Evolutionary conservation across 2,329 filamentous ascomycete genomes (phyloP), one percentile per base, ranked within the genome.

Genomic region (Aspergillus novofumigatus): DNA sequence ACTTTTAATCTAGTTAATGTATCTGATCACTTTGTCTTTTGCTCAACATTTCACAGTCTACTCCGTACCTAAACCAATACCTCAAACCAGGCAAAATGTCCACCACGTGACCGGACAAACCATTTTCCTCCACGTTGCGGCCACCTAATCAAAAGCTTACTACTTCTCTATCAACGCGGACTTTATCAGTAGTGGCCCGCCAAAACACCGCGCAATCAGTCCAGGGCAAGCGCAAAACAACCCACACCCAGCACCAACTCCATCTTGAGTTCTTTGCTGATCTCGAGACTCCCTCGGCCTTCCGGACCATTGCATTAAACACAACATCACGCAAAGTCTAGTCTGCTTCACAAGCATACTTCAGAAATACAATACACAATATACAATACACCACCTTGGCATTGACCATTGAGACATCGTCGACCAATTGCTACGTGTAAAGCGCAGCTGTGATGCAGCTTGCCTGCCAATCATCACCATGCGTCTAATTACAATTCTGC

Each of bases 401-500:
- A 17, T 17, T 14, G 32, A 35, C 32, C 11, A 35, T 35, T 35
- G 11, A 14, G 29, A 14, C 29, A 20, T 21, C 10, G 4, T 45
- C 5, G 42, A 45, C n/a, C 42, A 11, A 25, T 21, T 45, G 21
- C 10, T 23, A 23, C 42, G n/a, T 21, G 21, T 14, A 7, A 7
- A 38, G 14, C 29, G 29, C 32, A 17, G 44, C 11, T 25, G 44
- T 25, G 20, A 47, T 47, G 44, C 44, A 14, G n/a, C 20, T 23
- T 14, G 23, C 20, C 5, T 10, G 26, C 20, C 21, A 17, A 7
- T 47, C n/a, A 23, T 47, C 56, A 65, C 53, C 51, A 77, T 77
- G 75, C 69, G 73, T 60, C 56, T 71, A 17, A 55, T 72, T 55
- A 65, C 67, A 6, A 60, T 76, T 17, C 50, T 73, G 4, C 29